Evolutionary conservation across 169 alveolate species (phyloP).

Genomic region (Plasmodium gonderi): DNA sequence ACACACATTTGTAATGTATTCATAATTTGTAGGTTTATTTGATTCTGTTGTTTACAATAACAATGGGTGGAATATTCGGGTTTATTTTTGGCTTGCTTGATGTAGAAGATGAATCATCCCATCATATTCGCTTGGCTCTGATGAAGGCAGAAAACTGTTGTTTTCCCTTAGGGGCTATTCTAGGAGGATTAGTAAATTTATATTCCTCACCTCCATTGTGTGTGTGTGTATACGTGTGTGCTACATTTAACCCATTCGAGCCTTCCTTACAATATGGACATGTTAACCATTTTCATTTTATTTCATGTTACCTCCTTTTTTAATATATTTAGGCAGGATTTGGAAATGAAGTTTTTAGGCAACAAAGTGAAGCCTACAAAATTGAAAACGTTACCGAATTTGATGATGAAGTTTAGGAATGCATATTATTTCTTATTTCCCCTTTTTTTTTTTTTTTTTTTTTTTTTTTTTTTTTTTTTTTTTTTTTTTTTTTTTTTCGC

Average conservation of each 20-base stretch:
- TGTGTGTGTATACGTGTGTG: background rate
- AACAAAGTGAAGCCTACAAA: conserved; percentile 82
- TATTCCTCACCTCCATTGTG: background rate
- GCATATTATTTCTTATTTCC: background rate
- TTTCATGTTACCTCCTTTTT: background rate
- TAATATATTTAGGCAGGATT: conserved; percentile 81
- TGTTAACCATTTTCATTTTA: background rate
- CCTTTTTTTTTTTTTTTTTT: background rate
- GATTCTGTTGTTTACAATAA: conserved; percentile 89
- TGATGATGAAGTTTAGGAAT: conserved; percentile 87
- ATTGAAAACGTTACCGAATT: conserved; percentile 83
- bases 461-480: conserved; percentile 29
- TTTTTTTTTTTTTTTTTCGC: conserved; percentile 37
- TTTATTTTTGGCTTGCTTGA: conserved; percentile 95
- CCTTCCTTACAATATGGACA: background rate
- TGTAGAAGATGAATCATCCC: conserved; percentile 92
- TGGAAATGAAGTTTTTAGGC: conserved; percentile 87
- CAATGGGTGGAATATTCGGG: conserved; percentile 96
- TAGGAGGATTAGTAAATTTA: conserved; percentile 91
- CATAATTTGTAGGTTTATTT: conserved; percentile 85
- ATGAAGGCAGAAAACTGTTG: conserved; percentile 93
- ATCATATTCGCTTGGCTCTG: conserved; percentile 92
- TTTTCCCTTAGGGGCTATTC: conserved; percentile 93
- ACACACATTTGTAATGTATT: background rate
- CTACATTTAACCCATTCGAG: background rate